Evolutionary conservation across 805 yeast species (phyloP).

Genomic region (Priceomyces fermenticarens): DNA sequence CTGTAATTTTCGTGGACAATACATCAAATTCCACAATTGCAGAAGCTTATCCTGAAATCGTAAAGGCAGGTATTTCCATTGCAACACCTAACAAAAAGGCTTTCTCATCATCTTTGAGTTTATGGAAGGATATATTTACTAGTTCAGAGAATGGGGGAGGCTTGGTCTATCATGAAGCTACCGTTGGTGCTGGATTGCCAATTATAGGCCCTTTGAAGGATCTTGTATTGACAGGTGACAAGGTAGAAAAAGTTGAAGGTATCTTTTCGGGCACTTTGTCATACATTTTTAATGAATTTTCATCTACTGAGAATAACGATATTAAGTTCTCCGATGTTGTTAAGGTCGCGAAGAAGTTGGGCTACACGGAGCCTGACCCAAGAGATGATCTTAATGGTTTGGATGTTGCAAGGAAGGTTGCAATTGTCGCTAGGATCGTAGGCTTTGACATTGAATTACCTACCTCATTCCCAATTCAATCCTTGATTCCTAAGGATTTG

Average conservation of each 20-base stretch:
- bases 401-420: slow-evolving; percentile 97
- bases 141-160: slow-evolving; percentile 55
- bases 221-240: slow-evolving; percentile 88
- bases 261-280: slow-evolving; percentile 95
- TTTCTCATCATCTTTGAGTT: slow-evolving; percentile 69
- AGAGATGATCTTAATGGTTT: slow-evolving; percentile 97
- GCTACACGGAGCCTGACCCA: slow-evolving; percentile 99
- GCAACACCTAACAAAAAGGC: slow-evolving; percentile 99
- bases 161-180: slow-evolving; percentile 94
- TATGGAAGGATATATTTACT: slow-evolving; percentile 75
- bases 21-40: slow-evolving; percentile 85
- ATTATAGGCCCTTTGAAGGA: slow-evolving; percentile 86
- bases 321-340: slow-evolving; percentile 89
- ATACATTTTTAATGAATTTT: slow-evolving; percentile 90
- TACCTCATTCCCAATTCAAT: slow-evolving; percentile 88
- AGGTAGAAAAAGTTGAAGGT: slow-evolving; percentile 89
- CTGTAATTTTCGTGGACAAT: slow-evolving; percentile 88
- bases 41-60: slow-evolving; percentile 68
- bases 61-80: slow-evolving; percentile 77
- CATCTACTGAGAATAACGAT: slow-evolving; percentile 57
- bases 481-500: slow-evolving; percentile 84
- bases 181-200: slow-evolving; percentile 98
- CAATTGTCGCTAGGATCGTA: slow-evolving; percentile 90
- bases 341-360: slow-evolving; percentile 79
- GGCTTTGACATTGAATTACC: slow-evolving; percentile 86